Percentiles rank a stretch among this genome's conserved stretches.
These are phyloP conservation scores for Suillus clintonianus DNA, from an alignment of 768 basidiomycete genomes.

Conservation along the genomic window DNA sequence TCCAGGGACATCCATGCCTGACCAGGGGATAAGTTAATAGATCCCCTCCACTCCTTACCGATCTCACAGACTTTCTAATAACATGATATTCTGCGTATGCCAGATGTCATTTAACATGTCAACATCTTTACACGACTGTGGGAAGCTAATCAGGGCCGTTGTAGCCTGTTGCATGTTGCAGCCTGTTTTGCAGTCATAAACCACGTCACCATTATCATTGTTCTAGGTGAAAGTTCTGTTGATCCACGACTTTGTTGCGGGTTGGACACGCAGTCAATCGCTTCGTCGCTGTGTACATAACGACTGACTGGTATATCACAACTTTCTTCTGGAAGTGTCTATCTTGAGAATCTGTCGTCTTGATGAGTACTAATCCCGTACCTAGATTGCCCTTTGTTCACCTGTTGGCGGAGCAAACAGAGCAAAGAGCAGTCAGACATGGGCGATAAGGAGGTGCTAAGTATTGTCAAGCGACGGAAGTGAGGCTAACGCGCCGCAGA, in stretches of 20 bases:
- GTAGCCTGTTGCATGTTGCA: neutral
- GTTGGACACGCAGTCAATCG: neutral
- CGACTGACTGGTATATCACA: neutral
- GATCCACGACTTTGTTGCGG: constrained; percentile 1
- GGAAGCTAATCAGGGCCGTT: neutral
- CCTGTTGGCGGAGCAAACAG: neutral
- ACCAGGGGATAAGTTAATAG: neutral
- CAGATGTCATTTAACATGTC: neutral
- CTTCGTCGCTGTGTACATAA: neutral
- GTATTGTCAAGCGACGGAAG: constrained; percentile 32
- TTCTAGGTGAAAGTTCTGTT: neutral
- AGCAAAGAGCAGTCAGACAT: neutral
- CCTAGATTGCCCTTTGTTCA: neutral
- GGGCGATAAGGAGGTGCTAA: constrained; percentile 28
- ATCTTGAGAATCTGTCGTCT: neutral
- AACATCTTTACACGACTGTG: neutral
- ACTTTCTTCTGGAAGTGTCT: neutral
- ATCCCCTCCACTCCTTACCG: neutral
- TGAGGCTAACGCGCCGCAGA: constrained; percentile 24
- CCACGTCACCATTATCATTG: neutral
- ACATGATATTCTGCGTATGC: neutral
- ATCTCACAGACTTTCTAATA: neutral
- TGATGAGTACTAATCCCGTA: neutral
- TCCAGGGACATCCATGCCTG: neutral
- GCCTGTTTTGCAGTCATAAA: neutral